phyloP scores from a whole-genome alignment of 2,329 filamentous ascomycete genomes.

The Fusarium ramigenum region DNA sequence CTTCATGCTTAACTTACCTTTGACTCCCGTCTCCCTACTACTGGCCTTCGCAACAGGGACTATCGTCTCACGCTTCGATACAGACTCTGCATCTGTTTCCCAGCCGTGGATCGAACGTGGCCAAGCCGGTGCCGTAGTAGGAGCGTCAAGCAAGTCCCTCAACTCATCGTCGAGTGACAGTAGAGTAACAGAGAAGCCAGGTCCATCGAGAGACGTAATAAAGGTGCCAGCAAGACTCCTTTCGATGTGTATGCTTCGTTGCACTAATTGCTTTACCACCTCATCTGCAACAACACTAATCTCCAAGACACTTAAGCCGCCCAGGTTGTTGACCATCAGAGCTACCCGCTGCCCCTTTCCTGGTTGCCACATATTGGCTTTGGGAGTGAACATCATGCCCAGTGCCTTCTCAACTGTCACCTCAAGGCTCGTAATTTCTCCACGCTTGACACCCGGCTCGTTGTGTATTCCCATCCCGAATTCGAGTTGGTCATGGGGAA shows the following conservation, averaged over 20 bases:
- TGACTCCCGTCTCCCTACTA: constrained; percentile 30
- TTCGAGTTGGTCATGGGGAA: constrained; percentile 34
- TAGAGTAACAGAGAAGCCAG: constrained; percentile 38
- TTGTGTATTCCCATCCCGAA: constrained; percentile 44
- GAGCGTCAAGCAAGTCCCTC: constrained; percentile 30
- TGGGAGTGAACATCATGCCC: constrained; percentile 37
- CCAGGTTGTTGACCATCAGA: constrained; percentile 40
- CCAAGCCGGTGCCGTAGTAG: constrained; percentile 39
- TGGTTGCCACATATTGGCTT: constrained; percentile 39
- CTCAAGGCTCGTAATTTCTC: constrained; percentile 23
- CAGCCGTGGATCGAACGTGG: constrained; percentile 37
- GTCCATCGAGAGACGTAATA: constrained; percentile 38
- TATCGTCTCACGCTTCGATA: constrained; percentile 20
- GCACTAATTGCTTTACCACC: constrained; percentile 27
- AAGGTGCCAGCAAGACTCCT: constrained; percentile 37
- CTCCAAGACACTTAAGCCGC: constrained; percentile 38
- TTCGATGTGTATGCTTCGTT: constrained; percentile 14
- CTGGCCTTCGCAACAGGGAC: constrained; percentile 3
- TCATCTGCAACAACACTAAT: constrained; percentile 39
- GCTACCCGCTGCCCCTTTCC: constrained; percentile 21
- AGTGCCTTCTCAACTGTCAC: constrained; percentile 30
- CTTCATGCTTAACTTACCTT: constrained; percentile 1
- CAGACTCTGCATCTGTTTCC: constrained; percentile 24
- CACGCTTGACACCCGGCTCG: constrained; percentile 40
- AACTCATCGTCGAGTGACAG: constrained; percentile 36